phyloP scores from a whole-genome alignment of 2,329 filamentous ascomycete genomes.

The Stachybotrys echinatus region DNA sequence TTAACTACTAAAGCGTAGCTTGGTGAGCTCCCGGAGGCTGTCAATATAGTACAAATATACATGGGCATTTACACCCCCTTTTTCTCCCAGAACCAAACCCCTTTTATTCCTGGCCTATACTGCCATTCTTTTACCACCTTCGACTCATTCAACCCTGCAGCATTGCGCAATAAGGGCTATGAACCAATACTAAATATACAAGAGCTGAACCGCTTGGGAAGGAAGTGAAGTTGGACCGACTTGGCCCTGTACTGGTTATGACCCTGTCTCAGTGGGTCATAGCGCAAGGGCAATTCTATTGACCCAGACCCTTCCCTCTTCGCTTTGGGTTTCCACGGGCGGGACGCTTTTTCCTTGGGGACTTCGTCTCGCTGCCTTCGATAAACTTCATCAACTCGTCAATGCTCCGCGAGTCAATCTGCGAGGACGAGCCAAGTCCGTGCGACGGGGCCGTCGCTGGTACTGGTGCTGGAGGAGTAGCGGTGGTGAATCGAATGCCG shows the following conservation, averaged over 20 bases:
- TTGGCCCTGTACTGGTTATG: background rate
- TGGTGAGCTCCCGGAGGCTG: background rate
- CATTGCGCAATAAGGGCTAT: background rate
- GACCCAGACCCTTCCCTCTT: slow-evolving; percentile 27
- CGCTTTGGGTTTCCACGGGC: slow-evolving; percentile 52
- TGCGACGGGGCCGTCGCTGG: slow-evolving; percentile 24
- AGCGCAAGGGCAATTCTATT: slow-evolving; percentile 4
- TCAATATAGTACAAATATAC: background rate
- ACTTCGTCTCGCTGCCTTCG: slow-evolving; percentile 62
- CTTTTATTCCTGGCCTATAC: background rate
- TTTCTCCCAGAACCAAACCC: background rate
- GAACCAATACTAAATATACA: background rate
- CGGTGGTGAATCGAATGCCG: slow-evolving; percentile 58
- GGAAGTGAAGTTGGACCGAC: background rate
- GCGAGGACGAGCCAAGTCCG: slow-evolving; percentile 19
- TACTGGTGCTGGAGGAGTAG: slow-evolving; percentile 15
- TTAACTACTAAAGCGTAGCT: background rate
- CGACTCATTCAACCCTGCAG: background rate
- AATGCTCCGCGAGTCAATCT: slow-evolving; percentile 74
- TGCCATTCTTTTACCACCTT: background rate
- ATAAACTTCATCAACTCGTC: slow-evolving; percentile 94
- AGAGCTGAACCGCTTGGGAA: background rate
- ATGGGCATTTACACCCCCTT: background rate
- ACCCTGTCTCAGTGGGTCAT: background rate
- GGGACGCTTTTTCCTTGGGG: slow-evolving; percentile 50